Percentiles rank a stretch among this genome's conserved stretches.
phyloP scores from a whole-genome alignment of 495 filamentous ascomycete genomes.

The Tirmania nivea region DNA sequence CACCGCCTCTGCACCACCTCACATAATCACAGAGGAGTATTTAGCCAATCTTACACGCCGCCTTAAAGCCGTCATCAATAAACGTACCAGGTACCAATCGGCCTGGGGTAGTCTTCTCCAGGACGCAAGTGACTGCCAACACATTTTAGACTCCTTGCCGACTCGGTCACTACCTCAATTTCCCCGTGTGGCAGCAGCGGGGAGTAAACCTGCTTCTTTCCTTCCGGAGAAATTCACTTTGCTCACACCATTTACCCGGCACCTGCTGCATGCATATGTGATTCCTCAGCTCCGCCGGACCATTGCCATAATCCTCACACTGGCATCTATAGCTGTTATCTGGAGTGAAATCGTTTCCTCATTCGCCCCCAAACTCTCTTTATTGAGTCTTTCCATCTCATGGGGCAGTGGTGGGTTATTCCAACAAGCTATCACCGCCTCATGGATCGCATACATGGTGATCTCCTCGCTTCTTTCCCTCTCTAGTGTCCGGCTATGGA shows the following conservation, averaged over 20 bases:
- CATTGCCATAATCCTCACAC: conserved; percentile 40
- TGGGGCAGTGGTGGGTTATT: conserved; percentile 57
- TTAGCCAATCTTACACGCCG: conserved; percentile 71
- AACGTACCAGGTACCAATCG: conserved; percentile 54
- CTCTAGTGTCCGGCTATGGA: conserved; percentile 81
- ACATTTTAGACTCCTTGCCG: conserved; percentile 61
- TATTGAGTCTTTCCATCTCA: conserved; percentile 61
- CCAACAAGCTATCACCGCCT: conserved; percentile 59
- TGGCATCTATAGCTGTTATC: conserved; percentile 61
- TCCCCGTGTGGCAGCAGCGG: conserved; percentile 31
- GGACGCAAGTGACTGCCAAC: conserved; percentile 50
- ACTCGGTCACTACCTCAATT: conserved; percentile 63
- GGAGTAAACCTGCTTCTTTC: conserved; percentile 6
- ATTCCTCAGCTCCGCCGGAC: conserved; percentile 40
- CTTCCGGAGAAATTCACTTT: conserved; percentile 32
- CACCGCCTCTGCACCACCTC: conserved; percentile 29
- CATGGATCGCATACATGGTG: conserved; percentile 90
- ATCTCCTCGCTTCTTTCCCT: conserved; percentile 65
- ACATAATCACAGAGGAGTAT: conserved; percentile 80
- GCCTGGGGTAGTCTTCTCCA: conserved; percentile 67
- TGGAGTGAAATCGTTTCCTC: conserved; percentile 83
- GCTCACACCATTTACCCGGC: conserved; percentile 71
- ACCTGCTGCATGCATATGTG: conserved; percentile 47
- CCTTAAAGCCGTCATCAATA: conserved; percentile 58
- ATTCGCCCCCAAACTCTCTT: conserved; percentile 48